Conservation (phyloP, 345 rosid species). For the Geranium brycei region DNA sequence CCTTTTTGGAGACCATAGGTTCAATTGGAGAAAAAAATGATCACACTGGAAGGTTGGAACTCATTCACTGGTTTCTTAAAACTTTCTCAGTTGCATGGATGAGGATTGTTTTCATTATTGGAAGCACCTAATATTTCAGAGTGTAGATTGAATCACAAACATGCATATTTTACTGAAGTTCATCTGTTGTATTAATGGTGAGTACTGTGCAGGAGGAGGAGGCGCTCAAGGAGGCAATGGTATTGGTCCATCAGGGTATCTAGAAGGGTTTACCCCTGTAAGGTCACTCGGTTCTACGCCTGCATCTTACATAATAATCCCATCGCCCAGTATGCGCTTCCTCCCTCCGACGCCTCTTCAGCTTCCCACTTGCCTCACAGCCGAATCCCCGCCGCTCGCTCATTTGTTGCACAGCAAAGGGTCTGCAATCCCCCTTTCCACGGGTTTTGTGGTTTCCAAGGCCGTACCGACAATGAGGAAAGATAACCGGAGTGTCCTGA, state of each 20-base stretch:
- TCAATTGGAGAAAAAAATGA: too few relatives aligned
- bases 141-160: too few relatives aligned
- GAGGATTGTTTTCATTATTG: too few relatives aligned
- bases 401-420: conserved; percentile 99
- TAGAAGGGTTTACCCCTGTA: conserved; percentile 90
- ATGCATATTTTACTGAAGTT: too few relatives aligned
- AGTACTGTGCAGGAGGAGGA: conserved; percentile 48
- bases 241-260: conserved; percentile 36
- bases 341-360: conserved; percentile 85
- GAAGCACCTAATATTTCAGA: too few relatives aligned
- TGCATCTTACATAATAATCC: conserved; percentile 74
- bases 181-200: background rate
- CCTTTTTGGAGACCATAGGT: too few relatives aligned
- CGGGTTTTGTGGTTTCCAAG: conserved; percentile 84
- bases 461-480: conserved; percentile 81
- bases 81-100: too few relatives aligned
- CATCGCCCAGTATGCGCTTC: conserved; percentile 93
- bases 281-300: conserved; percentile 79
- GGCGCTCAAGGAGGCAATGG: conserved; percentile 46
- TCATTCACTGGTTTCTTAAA: too few relatives aligned
- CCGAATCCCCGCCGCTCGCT: conserved; percentile 98
- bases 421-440: conserved; percentile 67
- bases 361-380: conserved; percentile 86
- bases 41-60: too few relatives aligned
- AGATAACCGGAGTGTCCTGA: conserved; percentile 47